A percentile compares a stretch with the other conserved stretches of the same genome.
These are phyloP conservation scores for Nadsonia starkeyi-henricii DNA, from an alignment of 1,139 yeast species.

Conservation along the genomic window DNA sequence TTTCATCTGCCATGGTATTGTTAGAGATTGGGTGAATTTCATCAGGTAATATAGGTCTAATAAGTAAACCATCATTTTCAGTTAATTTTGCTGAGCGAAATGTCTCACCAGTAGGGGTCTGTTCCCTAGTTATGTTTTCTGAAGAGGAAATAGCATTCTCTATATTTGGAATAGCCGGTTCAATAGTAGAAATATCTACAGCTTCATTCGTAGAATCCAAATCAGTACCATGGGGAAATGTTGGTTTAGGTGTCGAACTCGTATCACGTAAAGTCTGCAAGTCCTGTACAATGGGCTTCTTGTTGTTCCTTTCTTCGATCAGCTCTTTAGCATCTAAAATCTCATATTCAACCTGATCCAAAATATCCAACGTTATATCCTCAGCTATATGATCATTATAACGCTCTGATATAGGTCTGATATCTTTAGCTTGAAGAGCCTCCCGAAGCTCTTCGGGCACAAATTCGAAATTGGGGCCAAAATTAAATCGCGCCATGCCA, in stretches of 20 bases:
- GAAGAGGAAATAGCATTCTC: too few species aligned
- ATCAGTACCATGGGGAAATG: background rate
- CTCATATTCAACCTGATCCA: conserved; percentile 74
- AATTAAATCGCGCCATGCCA: conserved; percentile 57
- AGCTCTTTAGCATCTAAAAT: conserved; percentile 28
- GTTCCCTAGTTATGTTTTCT: too few species aligned
- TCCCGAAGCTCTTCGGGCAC: conserved; percentile 24
- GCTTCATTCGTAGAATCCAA: too few species aligned
- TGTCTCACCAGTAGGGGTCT: too few species aligned
- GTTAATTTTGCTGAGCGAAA: too few species aligned
- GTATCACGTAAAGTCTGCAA: background rate
- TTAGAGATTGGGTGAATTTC: too few species aligned
- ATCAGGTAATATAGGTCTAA: too few species aligned
- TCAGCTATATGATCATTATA: conserved; percentile 64
- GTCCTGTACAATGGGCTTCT: background rate
- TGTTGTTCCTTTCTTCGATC: background rate
- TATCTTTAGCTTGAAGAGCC: conserved; percentile 16
- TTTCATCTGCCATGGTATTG: too few species aligned
- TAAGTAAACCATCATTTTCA: too few species aligned
- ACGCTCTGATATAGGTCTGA: conserved; percentile 43
- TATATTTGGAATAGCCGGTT: too few species aligned
- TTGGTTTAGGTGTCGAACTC: background rate
- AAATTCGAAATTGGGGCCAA: conserved; percentile 46
- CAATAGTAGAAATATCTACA: too few species aligned
- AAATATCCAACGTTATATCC: conserved; percentile 66